Evolutionary conservation across 23 red algal species (phyloP), one percentile per base, ranked within the genome.

Genomic region (Pyropia yezoensis): DNA sequence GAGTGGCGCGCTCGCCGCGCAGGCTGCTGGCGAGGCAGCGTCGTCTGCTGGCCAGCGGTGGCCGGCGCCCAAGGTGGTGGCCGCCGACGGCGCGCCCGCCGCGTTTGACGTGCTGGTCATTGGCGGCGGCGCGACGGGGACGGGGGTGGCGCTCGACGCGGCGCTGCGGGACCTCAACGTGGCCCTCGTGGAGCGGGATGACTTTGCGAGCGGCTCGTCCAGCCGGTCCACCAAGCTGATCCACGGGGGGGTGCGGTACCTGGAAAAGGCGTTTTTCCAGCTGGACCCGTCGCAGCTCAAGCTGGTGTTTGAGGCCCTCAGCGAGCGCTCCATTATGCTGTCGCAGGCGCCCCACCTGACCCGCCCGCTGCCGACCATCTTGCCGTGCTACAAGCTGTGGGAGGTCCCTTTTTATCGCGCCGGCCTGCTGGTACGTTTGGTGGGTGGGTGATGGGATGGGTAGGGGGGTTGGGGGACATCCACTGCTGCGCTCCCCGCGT

Each of bases 311-410:
- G 83, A 89, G 61, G 83, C 83, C 27, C 67, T 96, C 61, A 76
- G 74, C 51, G 91, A 96, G 47, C 74, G 85, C 30, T 77, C 83
- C 17, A 89, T 96, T 55, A 96, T 96, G 91, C 77, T 89, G 17
- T 52, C 72, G 27, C 91, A 96, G 47, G 91, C 91, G 7, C 91
- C 91, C 16, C 91, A 96, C 75, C 61, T 96, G 21, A 64, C 91
- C 14, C 76, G 82, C 33, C 83, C 85, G 3, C 52, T 96, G 50
- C 91, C 91, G 21, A 89, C 85, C 21, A 73, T 89, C 18, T 49
- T 96, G 57, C 91, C 91, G 33, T 96, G 91, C 70, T 96, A 96
- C 75, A 81, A 89, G 65, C 56, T 84, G 29, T 89, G 91, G 91
- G 91, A 96, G 67, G 83, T 96, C n/a, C 90, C 90, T 0, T 88